Percentiles rank a stretch among this genome's conserved stretches.
phyloP scores from a whole-genome alignment of 129 eudicot species.

The Gnaphalium uliginosum region DNA sequence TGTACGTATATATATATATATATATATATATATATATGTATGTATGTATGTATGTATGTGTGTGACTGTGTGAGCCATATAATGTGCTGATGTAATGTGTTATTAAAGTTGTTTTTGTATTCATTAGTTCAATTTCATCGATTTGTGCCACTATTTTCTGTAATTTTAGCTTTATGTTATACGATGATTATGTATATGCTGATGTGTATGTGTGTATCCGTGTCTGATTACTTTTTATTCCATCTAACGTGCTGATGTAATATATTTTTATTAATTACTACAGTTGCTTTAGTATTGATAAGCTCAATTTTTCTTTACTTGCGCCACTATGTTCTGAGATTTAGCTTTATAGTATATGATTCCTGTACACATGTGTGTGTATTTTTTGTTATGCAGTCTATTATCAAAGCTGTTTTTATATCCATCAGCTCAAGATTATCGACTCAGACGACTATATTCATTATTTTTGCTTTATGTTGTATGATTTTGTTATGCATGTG shows the following conservation, averaged over 20 bases:
- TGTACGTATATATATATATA: neutral
- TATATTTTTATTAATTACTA: too few relatives aligned
- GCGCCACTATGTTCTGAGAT: neutral
- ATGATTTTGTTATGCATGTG: neutral
- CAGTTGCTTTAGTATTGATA: neutral
- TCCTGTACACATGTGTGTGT: neutral
- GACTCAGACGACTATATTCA: neutral
- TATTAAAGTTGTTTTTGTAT: neutral
- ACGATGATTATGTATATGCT: neutral
- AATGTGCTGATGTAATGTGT: neutral
- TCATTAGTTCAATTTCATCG: neutral
- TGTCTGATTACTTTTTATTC: neutral
- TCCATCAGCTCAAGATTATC: neutral
- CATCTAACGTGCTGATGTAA: neutral
- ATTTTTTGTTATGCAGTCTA: neutral
- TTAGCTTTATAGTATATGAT: neutral
- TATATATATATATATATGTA: neutral
- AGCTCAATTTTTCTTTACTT: neutral
- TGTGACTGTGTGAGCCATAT: neutral
- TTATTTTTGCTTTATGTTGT: conserved; percentile 12
- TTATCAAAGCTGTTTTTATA: neutral
- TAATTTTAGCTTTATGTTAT: neutral
- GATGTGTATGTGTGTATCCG: neutral
- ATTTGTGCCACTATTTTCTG: neutral
- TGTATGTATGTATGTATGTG: neutral